phyloP scores from a whole-genome alignment of 345 rosid species.

The Hirschfeldia incana region DNA sequence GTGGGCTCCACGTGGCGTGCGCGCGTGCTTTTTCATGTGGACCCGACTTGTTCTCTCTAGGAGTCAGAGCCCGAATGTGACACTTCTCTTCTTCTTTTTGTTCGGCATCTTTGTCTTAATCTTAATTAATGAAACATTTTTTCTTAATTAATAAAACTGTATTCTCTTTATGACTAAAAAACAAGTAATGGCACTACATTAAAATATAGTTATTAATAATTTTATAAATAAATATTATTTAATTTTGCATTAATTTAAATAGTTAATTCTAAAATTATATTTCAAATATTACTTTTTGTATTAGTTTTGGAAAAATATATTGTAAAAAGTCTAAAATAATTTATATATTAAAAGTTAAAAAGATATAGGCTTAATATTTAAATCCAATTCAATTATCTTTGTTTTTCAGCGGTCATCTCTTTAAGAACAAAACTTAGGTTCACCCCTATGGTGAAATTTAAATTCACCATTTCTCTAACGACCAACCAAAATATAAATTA shows the following conservation, averaged over 20 bases:
- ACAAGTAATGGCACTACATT: neutral
- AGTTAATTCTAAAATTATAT: neutral
- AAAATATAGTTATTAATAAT: neutral
- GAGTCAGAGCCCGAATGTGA: constrained; percentile 46
- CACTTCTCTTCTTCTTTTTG: constrained; percentile 15
- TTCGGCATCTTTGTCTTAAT: constrained; percentile 1
- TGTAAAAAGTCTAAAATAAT: neutral
- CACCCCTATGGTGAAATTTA: too few species aligned
- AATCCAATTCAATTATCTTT: neutral
- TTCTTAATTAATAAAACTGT: neutral
- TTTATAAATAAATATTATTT: neutral
- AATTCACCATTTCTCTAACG: too few species aligned
- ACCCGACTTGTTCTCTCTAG: constrained; percentile 42
- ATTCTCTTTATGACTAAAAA: neutral
- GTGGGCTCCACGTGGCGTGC: constrained; percentile 51
- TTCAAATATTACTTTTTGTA: neutral
- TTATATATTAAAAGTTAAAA: neutral
- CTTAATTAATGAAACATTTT: neutral
- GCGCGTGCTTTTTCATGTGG: constrained; percentile 41
- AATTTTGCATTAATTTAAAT: neutral
- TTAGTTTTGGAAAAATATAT: neutral
- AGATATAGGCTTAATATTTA: neutral
- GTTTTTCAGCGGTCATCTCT: neutral
- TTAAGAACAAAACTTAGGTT: neutral
- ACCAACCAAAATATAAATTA: too few species aligned